These are phyloP conservation scores for Penicillium polonicum DNA, from an alignment of 2,329 filamentous ascomycete species.

Conservation along the genomic window DNA sequence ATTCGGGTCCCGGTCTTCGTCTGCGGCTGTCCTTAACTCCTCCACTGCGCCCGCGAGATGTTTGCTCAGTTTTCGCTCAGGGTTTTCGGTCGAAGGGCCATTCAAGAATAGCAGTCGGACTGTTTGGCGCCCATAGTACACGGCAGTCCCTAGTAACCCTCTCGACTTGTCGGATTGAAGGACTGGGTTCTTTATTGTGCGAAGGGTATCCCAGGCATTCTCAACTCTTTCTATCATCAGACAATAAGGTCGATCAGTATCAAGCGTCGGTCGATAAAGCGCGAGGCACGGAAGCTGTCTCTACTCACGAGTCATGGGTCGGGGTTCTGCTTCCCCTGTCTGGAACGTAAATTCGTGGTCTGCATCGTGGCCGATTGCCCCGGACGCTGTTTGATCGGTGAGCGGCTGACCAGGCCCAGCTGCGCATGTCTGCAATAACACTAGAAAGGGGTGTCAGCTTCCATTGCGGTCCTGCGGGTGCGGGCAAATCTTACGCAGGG, in stretches of 20 bases:
- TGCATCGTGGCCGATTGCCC: constrained; percentile 19
- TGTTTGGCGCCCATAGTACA: constrained; percentile 62
- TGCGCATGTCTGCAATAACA: constrained; percentile 33
- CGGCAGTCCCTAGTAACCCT: constrained; percentile 56
- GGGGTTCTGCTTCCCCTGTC: constrained; percentile 17
- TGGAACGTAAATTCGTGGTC: constrained; percentile 24
- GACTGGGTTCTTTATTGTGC: constrained; percentile 27
- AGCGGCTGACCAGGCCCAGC: constrained; percentile 26
- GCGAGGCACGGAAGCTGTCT: not conserved
- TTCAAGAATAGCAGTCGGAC: constrained; percentile 67
- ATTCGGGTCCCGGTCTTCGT: constrained; percentile 61
- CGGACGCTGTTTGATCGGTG: constrained; percentile 19
- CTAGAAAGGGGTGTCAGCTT: constrained; percentile 29
- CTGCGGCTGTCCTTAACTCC: constrained; percentile 59
- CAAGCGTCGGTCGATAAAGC: not conserved
- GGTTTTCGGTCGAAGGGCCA: constrained; percentile 51
- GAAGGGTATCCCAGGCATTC: constrained; percentile 33
- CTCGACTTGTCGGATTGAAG: constrained; percentile 49
- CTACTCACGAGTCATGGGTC: constrained; percentile 33
- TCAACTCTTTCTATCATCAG: constrained; percentile 32
- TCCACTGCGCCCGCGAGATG: constrained; percentile 58
- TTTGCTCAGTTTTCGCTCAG: constrained; percentile 35
- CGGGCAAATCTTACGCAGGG: constrained; percentile 33
- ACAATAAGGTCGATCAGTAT: constrained; percentile 11
- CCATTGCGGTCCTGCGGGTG: constrained; percentile 2